Evolutionary conservation across 2,329 filamentous ascomycete species (phyloP).

Genomic region (Leptographium radiaticola): DNA sequence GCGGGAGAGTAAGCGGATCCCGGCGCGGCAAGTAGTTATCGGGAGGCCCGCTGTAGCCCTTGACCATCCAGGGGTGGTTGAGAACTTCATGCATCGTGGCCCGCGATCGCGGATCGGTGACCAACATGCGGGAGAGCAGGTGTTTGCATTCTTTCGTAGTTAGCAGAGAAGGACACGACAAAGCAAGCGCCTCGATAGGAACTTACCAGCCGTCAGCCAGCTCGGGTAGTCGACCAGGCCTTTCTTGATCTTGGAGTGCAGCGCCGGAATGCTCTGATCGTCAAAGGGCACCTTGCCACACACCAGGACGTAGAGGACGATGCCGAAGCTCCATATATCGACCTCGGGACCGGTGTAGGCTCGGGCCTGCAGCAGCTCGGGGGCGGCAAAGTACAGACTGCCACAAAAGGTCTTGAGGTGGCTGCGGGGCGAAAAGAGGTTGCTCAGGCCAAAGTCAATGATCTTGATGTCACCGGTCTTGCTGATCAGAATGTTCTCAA

Average conservation of each 20-base stretch:
- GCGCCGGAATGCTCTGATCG: conserved; percentile 95
- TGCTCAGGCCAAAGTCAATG: conserved; percentile 96
- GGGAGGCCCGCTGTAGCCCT: conserved; percentile 73
- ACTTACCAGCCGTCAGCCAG: conserved; percentile 72
- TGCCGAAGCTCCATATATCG: conserved; percentile 97
- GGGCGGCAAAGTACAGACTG: conserved; percentile 93
- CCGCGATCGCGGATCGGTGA: conserved; percentile 80
- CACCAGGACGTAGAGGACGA: conserved; percentile 91
- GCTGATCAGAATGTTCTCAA: conserved; percentile 98
- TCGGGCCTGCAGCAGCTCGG: conserved; percentile 83
- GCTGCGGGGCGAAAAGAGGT: conserved; percentile 74
- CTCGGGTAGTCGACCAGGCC: conserved; percentile 89
- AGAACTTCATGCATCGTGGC: conserved; percentile 85
- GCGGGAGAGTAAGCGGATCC: conserved; percentile 71
- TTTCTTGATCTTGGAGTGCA: conserved; percentile 98
- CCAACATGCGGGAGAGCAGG: conserved; percentile 87
- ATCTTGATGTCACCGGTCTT: conserved; percentile 99
- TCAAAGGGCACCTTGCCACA: conserved; percentile 98
- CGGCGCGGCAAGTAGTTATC: conserved; percentile 79
- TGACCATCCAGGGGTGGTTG: conserved; percentile 90
- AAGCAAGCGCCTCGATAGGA: neutral
- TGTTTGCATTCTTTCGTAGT: conserved; percentile 69
- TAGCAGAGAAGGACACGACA: conserved; percentile 16
- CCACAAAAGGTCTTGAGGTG: conserved; percentile 95
- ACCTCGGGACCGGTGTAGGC: conserved; percentile 95